phyloP scores from a whole-genome alignment of 2,329 filamentous ascomycete genomes.

The Ascochyta rabiei region DNA sequence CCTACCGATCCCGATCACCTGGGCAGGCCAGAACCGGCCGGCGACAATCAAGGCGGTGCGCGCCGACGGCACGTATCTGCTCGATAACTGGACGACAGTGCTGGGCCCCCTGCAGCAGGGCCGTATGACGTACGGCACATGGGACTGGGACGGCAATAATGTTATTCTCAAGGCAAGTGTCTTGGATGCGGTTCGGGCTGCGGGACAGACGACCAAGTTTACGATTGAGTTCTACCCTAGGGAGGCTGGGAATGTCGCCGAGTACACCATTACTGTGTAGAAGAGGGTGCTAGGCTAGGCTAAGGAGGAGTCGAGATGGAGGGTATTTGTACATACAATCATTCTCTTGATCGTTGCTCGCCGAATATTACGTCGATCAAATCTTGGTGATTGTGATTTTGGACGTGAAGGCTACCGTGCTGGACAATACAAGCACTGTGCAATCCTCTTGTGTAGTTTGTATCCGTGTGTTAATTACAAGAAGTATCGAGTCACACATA shows the following conservation, averaged over 20 bases:
- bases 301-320: not conserved
- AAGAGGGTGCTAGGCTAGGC: not conserved
- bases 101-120: conserved; percentile 59
- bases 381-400: not conserved
- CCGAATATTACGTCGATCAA: not conserved
- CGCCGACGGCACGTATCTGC: conserved; percentile 56
- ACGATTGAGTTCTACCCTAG: conserved; percentile 63
- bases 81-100: conserved; percentile 64
- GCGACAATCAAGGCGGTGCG: conserved; percentile 60
- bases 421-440: not conserved
- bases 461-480: not conserved
- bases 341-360: not conserved
- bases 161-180: conserved; percentile 56
- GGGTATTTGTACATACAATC: not conserved
- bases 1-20: conserved; percentile 59
- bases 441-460: not conserved
- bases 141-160: conserved; percentile 56
- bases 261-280: conserved; percentile 55
- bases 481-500: not conserved
- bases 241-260: conserved; percentile 55
- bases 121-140: conserved; percentile 55
- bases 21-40: conserved; percentile 57
- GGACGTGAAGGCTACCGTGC: not conserved
- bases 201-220: conserved; percentile 55
- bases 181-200: conserved; percentile 55